phyloP scores from a whole-genome alignment of 495 filamentous ascomycete species.

The Echria macrotheca region DNA sequence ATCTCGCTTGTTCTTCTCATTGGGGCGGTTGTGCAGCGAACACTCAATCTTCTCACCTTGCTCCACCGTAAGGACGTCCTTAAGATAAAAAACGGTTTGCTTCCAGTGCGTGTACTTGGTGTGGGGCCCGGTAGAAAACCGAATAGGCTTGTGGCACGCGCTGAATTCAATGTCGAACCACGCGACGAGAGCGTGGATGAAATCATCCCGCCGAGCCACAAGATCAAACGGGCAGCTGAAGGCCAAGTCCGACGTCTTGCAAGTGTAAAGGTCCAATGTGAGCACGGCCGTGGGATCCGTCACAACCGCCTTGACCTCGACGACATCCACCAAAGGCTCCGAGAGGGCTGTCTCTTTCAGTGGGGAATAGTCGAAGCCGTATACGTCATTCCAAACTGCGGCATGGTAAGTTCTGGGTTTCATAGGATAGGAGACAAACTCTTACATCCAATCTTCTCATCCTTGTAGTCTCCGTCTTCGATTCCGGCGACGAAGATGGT shows the following conservation, averaged over 20 bases:
- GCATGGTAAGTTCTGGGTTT: slow-evolving; percentile 17
- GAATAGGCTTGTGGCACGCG: slow-evolving; percentile 82
- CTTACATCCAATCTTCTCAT: slow-evolving; percentile 63
- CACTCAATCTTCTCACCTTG: slow-evolving; percentile 69
- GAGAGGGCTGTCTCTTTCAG: slow-evolving; percentile 65
- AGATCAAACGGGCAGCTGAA: slow-evolving; percentile 64
- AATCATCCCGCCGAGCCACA: slow-evolving; percentile 71
- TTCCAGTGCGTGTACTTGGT: slow-evolving; percentile 95
- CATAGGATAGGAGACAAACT: background rate
- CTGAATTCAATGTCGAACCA: slow-evolving; percentile 99
- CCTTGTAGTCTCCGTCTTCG: slow-evolving; percentile 78
- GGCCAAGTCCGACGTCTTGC: slow-evolving; percentile 57
- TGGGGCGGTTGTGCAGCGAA: slow-evolving; percentile 74
- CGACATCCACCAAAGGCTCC: slow-evolving; percentile 66
- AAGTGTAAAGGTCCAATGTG: slow-evolving; percentile 68
- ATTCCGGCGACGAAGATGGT: slow-evolving; percentile 82
- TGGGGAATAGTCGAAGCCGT: slow-evolving; percentile 71
- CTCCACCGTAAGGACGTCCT: slow-evolving; percentile 78
- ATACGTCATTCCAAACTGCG: slow-evolving; percentile 75
- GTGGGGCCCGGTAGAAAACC: slow-evolving; percentile 82
- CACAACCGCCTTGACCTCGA: slow-evolving; percentile 69
- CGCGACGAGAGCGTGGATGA: slow-evolving; percentile 89
- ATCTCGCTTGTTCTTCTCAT: slow-evolving; percentile 89
- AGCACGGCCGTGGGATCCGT: slow-evolving; percentile 64
- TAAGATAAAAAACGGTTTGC: slow-evolving; percentile 87